phyloP scores from a whole-genome alignment of 352 stramenopile species.

The Elongisporangium anandrum region DNA sequence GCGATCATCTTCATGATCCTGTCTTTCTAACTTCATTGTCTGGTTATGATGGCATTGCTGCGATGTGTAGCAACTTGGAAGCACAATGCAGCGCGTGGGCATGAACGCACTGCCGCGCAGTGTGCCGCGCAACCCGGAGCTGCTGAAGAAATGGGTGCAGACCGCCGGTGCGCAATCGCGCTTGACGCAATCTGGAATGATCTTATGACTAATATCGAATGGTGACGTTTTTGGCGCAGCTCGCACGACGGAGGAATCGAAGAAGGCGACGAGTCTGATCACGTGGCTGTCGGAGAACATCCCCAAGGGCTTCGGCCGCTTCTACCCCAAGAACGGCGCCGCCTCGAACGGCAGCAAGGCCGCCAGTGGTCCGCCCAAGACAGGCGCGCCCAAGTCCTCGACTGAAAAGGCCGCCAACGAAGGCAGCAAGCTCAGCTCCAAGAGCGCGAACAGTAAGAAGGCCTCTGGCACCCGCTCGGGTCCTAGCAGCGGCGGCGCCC shows the following conservation, averaged over 20 bases:
- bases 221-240: constrained; percentile 16
- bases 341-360: constrained; percentile 27
- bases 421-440: constrained; percentile 71
- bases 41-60: not conserved
- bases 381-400: constrained; percentile 26
- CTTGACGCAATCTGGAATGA: not conserved
- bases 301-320: constrained; percentile 76
- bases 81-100: constrained; percentile 52
- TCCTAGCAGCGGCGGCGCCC: constrained; percentile 26
- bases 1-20: not conserved
- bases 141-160: constrained; percentile 46
- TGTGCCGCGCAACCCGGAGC: constrained; percentile 23
- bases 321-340: constrained; percentile 76
- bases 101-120: constrained; percentile 24
- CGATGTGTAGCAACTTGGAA: constrained; percentile 67
- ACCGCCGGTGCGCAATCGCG: constrained; percentile 32
- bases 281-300: constrained; percentile 83
- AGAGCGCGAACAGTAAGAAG: constrained; percentile 36
- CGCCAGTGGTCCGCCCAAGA: constrained; percentile 33
- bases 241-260: constrained; percentile 30
- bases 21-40: not conserved
- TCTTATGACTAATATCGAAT: not conserved
- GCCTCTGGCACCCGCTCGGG: constrained; percentile 18
- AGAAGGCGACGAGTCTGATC: constrained; percentile 56
- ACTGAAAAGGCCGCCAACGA: constrained; percentile 39